Evolutionary conservation across 163 green algal species (phyloP), one percentile per base, ranked within the genome.

Genomic region (Scenedesmus sp.): DNA sequence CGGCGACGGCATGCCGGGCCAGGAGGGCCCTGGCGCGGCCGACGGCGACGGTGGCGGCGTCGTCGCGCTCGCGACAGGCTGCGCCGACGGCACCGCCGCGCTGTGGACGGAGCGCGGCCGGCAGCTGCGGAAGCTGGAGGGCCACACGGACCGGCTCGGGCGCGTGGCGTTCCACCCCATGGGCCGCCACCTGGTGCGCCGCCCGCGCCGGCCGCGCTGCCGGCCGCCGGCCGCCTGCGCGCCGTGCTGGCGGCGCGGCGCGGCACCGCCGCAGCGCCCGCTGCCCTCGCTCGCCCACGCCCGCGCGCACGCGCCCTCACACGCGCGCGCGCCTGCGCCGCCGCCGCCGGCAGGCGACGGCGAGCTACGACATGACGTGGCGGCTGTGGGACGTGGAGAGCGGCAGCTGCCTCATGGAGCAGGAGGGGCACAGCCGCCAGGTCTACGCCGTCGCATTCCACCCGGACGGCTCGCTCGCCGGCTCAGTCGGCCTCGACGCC

Each of bases 391-490:
- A 99, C 82, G 63, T 94, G 18, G 88, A 94, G 65, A 96, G 88
- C 4, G 92, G 92, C 3, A n/a, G 63, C 4, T 93, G 93, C 71
- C 77, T 99, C 63, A 78, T 97, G 70, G 94, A 99, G 85, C 94
- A 99, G 82, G 96, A 99, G 84, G 96, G 96, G 11, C 96, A 99
- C 91, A 94, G 84, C 70, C 78, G 95, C 15, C 62, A 87, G 13
- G 96, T 99, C 50, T 99, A 99, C 80, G 72, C 85, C 2, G 83
- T 99, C 39, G 91, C 89, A 1, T 99, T 99, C 84, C 95, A 99
- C 57, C 83, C 76, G 0, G 96, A 99, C 57, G 96, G 96, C 48
- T 91, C 91, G 0, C 87, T 99, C 24, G 93, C 86, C 15, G 92
- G 83, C 9, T 95, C 90, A 3, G 93, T 84, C 3, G 96, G 96